phyloP scores from a whole-genome alignment of 2,329 filamentous ascomycete species.

The Aspergillus chevalieri region DNA sequence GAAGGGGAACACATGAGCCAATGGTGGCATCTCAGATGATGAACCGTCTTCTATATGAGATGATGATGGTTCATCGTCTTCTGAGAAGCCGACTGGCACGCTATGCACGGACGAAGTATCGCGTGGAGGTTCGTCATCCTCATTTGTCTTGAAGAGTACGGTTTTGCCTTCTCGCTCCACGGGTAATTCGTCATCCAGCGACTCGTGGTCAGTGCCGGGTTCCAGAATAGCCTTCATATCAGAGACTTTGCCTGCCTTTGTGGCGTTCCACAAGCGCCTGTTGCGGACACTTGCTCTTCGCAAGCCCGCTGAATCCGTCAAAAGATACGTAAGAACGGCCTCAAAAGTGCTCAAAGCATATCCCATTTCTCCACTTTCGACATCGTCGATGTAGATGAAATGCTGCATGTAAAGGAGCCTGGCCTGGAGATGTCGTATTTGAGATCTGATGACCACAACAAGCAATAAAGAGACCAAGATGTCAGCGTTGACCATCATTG shows the following conservation, averaged over 20 bases:
- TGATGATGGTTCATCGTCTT: neutral
- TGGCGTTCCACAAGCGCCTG: slow-evolving; percentile 78
- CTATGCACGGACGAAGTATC: slow-evolving; percentile 19
- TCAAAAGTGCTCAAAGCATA: slow-evolving; percentile 96
- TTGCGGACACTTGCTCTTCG: slow-evolving; percentile 82
- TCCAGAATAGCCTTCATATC: slow-evolving; percentile 76
- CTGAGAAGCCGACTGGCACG: slow-evolving; percentile 8
- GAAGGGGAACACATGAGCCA: slow-evolving; percentile 90
- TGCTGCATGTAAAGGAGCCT: slow-evolving; percentile 91
- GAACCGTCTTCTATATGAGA: neutral
- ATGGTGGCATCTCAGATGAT: slow-evolving; percentile 26
- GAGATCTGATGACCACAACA: slow-evolving; percentile 85
- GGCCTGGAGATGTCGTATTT: slow-evolving; percentile 80
- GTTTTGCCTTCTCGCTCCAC: slow-evolving; percentile 36
- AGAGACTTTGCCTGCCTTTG: slow-evolving; percentile 67
- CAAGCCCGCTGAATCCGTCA: slow-evolving; percentile 72
- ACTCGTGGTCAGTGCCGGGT: slow-evolving; percentile 50
- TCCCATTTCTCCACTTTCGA: slow-evolving; percentile 91
- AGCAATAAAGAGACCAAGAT: slow-evolving; percentile 86
- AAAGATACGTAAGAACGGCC: slow-evolving; percentile 82
- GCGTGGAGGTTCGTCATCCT: slow-evolving; percentile 21
- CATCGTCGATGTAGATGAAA: slow-evolving; percentile 96
- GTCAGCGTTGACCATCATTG: slow-evolving; percentile 73
- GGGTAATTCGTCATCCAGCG: slow-evolving; percentile 19
- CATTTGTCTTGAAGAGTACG: slow-evolving; percentile 30